A percentile compares a stretch with the other conserved stretches of the same genome.
Conservation (phyloP, 2,329 filamentous ascomycete species). For the Aspergillus novofumigatus region DNA sequence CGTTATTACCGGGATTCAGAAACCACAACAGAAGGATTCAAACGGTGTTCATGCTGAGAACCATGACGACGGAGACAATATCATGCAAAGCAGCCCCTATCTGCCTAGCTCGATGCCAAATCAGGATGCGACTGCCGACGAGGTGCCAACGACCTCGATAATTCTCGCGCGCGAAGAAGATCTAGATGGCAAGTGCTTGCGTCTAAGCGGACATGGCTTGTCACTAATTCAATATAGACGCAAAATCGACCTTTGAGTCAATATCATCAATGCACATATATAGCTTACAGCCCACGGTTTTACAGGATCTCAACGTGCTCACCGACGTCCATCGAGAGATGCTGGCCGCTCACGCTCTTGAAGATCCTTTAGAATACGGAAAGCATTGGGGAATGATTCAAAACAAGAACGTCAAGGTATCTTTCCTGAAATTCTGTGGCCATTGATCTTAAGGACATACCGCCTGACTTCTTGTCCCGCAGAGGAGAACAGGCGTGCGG, state of each 20-base stretch:
- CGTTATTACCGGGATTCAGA: conserved; percentile 69
- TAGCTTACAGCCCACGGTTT: conserved; percentile 67
- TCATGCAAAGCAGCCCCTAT: conserved; percentile 61
- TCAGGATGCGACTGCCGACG: conserved; percentile 46
- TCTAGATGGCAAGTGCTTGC: conserved; percentile 54
- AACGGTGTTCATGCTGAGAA: conserved; percentile 39
- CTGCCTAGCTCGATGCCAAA: conserved; percentile 65
- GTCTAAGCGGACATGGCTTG: not conserved
- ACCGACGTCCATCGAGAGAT: conserved; percentile 66
- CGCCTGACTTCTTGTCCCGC: not conserved
- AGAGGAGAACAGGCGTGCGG: conserved; percentile 48
- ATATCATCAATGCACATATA: conserved; percentile 82
- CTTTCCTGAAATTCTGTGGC: not conserved
- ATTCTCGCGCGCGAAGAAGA: conserved; percentile 68
- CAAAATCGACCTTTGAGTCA: conserved; percentile 64
- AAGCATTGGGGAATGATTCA: conserved; percentile 69
- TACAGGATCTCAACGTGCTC: conserved; percentile 69
- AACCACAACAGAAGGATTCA: conserved; percentile 29
- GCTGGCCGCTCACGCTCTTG: conserved; percentile 50
- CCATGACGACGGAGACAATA: conserved; percentile 57
- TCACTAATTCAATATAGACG: conserved; percentile 45
- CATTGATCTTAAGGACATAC: not conserved
- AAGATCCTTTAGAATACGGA: conserved; percentile 57
- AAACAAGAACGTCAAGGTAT: conserved; percentile 63
- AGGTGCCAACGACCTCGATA: conserved; percentile 55